Base-by-base conservation (phyloP, 2,329 filamentous ascomycete species). In the Aspergillus hiratsukae region DNA sequence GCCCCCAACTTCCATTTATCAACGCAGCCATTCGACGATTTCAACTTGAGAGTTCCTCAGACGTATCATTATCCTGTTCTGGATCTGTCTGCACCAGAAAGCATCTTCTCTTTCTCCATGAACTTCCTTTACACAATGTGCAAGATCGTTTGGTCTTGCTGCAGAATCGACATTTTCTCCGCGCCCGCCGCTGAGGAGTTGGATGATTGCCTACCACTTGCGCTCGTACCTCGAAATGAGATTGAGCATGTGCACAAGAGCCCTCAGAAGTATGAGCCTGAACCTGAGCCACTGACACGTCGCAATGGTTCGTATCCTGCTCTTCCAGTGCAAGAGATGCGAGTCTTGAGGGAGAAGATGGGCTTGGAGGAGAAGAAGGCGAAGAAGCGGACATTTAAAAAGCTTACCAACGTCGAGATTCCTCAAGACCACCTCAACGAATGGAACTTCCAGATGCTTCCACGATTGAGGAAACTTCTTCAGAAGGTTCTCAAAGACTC, bases 401-500 rank as follows among this genome's bases (percentile, higher is more conserved):
- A 78, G 54, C 72, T 78, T 59, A 70, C 75, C 10, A 71, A 76
- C 46, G 61, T 83, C 25, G 80, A 81, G 27, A 81, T 86, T n/a
- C 76, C 83, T 0, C 76, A 81, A 48, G 73, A 76, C 3, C 78
- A 84, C 56, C 69, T 84, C 2, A 78, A 83, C 46, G 76, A 83
- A 49, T 87, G 84, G 83, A 82, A 86, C 58, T 76, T 76, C 21
- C 76, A 76, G 9, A 77, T 85, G 67, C 80, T 84, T 60, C 81
- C 82, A 8, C 80, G 80, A 41, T 69, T 87, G 14, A 80, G 83
- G 58, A 80, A 81, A 23, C 77, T 87, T 23, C 75, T 86, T 11
- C 80, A 84, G 62, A 82, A 81, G 58, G 80, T 82, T 6, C 70
- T 87, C 17, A 81, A 79, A 58, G 81, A 85, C 43, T 83, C 82